Evolutionary conservation across 331 rosid species (phyloP).

Genomic region (Stylosanthes scabra): DNA sequence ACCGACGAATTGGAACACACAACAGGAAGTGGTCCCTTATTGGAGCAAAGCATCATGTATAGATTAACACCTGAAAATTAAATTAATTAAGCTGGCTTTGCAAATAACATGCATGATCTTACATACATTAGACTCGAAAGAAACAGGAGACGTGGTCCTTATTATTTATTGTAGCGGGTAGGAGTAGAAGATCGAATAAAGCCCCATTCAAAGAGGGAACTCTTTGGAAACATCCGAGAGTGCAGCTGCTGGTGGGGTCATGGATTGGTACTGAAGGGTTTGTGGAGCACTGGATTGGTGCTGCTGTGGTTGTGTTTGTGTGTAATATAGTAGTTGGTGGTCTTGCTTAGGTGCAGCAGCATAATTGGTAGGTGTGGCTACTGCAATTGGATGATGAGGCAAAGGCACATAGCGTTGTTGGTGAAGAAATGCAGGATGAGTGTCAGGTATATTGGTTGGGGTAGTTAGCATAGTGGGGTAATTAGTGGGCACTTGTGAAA

Average conservation of each 20-base stretch:
- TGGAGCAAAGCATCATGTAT: no score
- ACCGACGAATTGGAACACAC: no score
- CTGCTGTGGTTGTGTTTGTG: constrained; percentile 26
- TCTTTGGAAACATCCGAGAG: constrained; percentile 68
- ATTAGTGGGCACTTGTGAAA: constrained; percentile 47
- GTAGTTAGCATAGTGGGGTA: constrained; percentile 55
- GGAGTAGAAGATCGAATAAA: no score
- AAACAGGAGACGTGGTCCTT: no score
- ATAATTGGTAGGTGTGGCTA: constrained; percentile 48
- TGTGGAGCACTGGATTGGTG: constrained; percentile 50
- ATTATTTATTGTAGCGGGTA: no score
- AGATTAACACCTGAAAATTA: no score
- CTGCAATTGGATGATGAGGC: constrained; percentile 58
- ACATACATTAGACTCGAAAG: no score
- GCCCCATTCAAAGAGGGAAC: constrained; percentile 39
- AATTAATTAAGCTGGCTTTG: no score
- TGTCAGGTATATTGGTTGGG: constrained; percentile 45
- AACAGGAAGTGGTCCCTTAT: no score
- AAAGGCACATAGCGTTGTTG: constrained; percentile 66
- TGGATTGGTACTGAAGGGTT: constrained; percentile 71
- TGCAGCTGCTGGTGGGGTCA: constrained; percentile 72
- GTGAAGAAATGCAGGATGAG: constrained; percentile 52
- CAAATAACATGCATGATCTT: no score
- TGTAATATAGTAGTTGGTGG: constrained; percentile 47
- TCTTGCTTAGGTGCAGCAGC: no score